These are phyloP conservation scores for Arctium minus DNA, from an alignment of 129 eudicot species.

Conservation along the genomic window DNA sequence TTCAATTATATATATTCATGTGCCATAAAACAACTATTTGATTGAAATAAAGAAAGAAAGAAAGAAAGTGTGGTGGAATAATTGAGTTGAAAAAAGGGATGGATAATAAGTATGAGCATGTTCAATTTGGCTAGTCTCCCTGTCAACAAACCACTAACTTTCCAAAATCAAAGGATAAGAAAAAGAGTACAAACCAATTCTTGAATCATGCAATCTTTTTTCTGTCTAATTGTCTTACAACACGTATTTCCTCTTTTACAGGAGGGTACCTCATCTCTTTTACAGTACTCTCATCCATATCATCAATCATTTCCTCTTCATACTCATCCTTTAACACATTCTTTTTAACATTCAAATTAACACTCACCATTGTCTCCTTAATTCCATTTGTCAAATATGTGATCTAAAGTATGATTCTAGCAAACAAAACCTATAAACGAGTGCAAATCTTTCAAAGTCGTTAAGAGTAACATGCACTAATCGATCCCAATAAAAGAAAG, in stretches of 20 bases:
- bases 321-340: constrained; percentile 7
- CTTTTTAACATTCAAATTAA: background rate
- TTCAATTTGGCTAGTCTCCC: constrained; percentile 26
- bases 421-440: constrained; percentile 17
- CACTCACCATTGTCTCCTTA: background rate
- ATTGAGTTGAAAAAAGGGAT: constrained; percentile 14
- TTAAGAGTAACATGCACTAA: constrained; percentile 26
- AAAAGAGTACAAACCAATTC: constrained; percentile 19
- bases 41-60: background rate
- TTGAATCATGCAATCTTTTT: constrained; percentile 26
- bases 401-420: constrained; percentile 10
- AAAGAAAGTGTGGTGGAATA: constrained; percentile 5
- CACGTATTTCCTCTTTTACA: constrained; percentile 22
- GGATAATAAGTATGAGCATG: constrained; percentile 33
- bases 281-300: constrained; percentile 9
- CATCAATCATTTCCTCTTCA: constrained; percentile 4
- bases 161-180: constrained; percentile 26
- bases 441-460: constrained; percentile 11
- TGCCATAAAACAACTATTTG: background rate
- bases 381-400: background rate
- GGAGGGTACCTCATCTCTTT: background rate
- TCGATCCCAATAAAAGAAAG: constrained; percentile 17
- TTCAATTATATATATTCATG: background rate
- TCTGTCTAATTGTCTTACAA: constrained; percentile 26
- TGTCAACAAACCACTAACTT: constrained; percentile 42